phyloP scores from a whole-genome alignment of 176 grass and related monocot species.

The Eleusine coracana region DNA sequence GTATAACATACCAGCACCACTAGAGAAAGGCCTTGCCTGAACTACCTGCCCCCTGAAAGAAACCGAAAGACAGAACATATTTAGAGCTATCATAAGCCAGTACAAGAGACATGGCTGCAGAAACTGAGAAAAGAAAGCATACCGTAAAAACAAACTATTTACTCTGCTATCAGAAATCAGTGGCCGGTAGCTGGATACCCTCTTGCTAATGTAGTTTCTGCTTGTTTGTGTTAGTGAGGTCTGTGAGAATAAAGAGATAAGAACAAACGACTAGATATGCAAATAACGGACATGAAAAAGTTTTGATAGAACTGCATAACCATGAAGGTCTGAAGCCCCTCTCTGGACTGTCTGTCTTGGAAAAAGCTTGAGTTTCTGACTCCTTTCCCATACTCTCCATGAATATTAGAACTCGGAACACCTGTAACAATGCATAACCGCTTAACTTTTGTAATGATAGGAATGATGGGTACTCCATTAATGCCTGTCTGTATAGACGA shows the following conservation, averaged over 20 bases:
- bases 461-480: not conserved
- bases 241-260: conserved; percentile 38
- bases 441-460: not conserved
- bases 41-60: conserved; percentile 42
- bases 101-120: not conserved
- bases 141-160: conserved; percentile 56
- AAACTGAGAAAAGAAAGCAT: conserved; percentile 4
- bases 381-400: conserved; percentile 36
- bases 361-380: conserved; percentile 18
- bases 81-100: conserved; percentile 5
- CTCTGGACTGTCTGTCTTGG: not conserved
- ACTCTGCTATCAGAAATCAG: not conserved
- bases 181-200: conserved; percentile 13
- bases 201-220: conserved; percentile 34
- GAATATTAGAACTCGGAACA: conserved; percentile 32
- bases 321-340: not conserved
- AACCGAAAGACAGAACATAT: conserved; percentile 8
- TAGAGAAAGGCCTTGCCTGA: conserved; percentile 67
- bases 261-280: not conserved
- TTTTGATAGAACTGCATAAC: not conserved
- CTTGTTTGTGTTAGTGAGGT: conserved; percentile 20
- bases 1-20: conserved; percentile 56
- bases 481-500: too few relatives aligned
- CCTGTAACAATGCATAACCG: conserved; percentile 30
- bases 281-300: not conserved